Evolutionary conservation across 2,329 filamentous ascomycete genomes (phyloP), one percentile per base, ranked within the genome.

Genomic region (Ceratocystis destructans): DNA sequence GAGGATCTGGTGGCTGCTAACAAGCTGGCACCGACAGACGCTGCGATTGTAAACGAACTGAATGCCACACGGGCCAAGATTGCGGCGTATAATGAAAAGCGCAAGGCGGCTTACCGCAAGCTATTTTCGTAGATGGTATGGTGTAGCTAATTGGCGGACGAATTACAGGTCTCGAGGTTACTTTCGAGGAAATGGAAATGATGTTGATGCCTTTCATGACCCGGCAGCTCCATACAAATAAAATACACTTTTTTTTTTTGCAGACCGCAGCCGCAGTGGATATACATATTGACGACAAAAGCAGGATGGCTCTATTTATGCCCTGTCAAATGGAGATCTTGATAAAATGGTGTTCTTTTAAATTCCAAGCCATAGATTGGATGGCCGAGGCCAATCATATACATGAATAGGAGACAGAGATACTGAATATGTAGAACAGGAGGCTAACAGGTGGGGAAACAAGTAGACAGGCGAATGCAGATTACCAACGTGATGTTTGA

Each of bases 81-180:
- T 31, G 81, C 84, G 10, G 88, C 87, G 67, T 83, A 87, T 69
- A 82, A 85, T 69, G 88, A 88, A 74, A 96, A 92, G 83, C 90
- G 96, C 80, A 95, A 92, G 83, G 90, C 89, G 71, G 88, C 87
- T 5, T 96, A 93, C 75, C 89, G 88, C 79, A 97, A 96, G 79
- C 94, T 95, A 77, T 97, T 97, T 74, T 75, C 79, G 50, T 25
- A 31, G 45, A 59, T 37, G 8, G 61, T 25, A 59, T 37, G 8
- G 61, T 25, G 46, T n/a, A 41, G 37, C 37, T 15, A 41, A 15
- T 53, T 20, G 48, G 22, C 20, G 7, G 48, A 48, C 5, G 46
- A 22, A 53, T 20, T 53, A 41, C 37, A 20, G 25, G 17, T 33
- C 59, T 10, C 59, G 25, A 12, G 31, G 22, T 48, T 53, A 10